Percentiles rank a stretch among this genome's conserved stretches.
Evolutionary conservation across 2,329 filamentous ascomycete species (phyloP).

Genomic region (Lasiodiplodia sp.): DNA sequence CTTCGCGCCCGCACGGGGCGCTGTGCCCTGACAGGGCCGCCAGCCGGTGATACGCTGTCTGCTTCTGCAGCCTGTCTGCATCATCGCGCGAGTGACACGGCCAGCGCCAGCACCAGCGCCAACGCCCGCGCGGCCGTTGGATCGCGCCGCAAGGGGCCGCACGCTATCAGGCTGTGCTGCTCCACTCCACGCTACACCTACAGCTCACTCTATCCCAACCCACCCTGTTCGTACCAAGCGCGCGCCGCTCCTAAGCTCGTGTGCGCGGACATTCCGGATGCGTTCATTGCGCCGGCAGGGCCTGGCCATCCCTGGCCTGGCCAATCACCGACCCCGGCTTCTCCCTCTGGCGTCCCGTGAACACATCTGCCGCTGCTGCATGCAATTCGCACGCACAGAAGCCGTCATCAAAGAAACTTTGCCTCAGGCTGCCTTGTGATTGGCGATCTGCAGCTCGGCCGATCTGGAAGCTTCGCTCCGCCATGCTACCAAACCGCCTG

Average conservation of each 20-base stretch:
- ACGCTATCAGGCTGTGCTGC: not conserved
- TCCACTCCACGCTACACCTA: conserved; percentile 19
- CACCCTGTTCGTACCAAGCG: not conserved
- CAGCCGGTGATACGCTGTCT: conserved; percentile 9
- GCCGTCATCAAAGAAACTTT: not conserved
- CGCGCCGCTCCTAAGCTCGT: conserved; percentile 12
- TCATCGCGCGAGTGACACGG: not conserved
- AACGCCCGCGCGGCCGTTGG: conserved; percentile 5
- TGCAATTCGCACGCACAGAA: conserved; percentile 19
- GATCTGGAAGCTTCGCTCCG: conserved; percentile 25
- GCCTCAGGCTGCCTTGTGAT: conserved; percentile 1
- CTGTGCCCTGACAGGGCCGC: conserved; percentile 11
- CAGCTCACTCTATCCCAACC: conserved; percentile 24
- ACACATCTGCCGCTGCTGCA: conserved; percentile 5
- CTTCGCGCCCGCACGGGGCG: conserved; percentile 16
- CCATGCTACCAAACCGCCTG: conserved; percentile 2
- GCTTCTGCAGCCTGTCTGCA: not conserved
- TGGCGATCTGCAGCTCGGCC: conserved; percentile 24
- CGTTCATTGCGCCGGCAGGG: conserved; percentile 9
- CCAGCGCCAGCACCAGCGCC: not conserved
- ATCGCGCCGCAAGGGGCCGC: conserved; percentile 20
- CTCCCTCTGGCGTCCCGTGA: conserved; percentile 15
- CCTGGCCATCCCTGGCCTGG: not conserved
- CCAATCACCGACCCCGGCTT: conserved; percentile 20
- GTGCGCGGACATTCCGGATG: conserved; percentile 24